A percentile compares a stretch with the other conserved stretches of the same genome.
Evolutionary conservation across 163 green algal species (phyloP).

Genomic region (Scenedesmus sp.): DNA sequence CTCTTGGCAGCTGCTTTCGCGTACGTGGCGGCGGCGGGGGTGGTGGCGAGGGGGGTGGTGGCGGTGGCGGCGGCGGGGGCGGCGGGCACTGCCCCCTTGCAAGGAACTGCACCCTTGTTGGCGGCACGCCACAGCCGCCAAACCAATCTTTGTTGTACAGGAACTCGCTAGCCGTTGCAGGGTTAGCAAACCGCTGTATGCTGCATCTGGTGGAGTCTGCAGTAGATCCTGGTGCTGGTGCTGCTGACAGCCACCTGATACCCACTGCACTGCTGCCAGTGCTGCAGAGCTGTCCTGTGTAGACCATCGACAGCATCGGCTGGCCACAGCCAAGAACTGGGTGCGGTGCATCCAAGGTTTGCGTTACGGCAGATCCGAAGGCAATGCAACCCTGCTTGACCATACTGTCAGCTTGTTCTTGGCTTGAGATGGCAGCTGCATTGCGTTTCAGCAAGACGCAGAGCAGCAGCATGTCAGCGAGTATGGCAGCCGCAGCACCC

Average conservation of each 20-base stretch:
- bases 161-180: background rate
- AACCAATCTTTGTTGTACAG: conserved; percentile 48
- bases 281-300: conserved; percentile 24
- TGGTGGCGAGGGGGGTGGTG: conserved; percentile 2
- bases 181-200: background rate
- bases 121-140: conserved; percentile 29
- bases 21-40: background rate
- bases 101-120: conserved; percentile 33
- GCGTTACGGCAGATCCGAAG: background rate
- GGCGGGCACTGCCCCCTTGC: conserved; percentile 19
- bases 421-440: background rate
- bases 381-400: conserved; percentile 15
- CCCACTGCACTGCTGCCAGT: background rate
- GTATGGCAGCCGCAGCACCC: too few relatives aligned
- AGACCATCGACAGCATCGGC: conserved; percentile 10
- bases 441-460: background rate
- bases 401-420: background rate
- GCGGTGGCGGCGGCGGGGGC: background rate
- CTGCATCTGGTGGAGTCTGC: background rate
- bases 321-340: background rate
- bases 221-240: background rate
- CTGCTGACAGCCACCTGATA: conserved; percentile 14
- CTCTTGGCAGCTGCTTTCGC: background rate
- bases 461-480: background rate
- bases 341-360: background rate